Percentiles rank a stretch among this genome's conserved stretches.
These are phyloP conservation scores for Kodamaea sagamina DNA, from an alignment of 805 yeast genomes.

Conservation along the genomic window DNA sequence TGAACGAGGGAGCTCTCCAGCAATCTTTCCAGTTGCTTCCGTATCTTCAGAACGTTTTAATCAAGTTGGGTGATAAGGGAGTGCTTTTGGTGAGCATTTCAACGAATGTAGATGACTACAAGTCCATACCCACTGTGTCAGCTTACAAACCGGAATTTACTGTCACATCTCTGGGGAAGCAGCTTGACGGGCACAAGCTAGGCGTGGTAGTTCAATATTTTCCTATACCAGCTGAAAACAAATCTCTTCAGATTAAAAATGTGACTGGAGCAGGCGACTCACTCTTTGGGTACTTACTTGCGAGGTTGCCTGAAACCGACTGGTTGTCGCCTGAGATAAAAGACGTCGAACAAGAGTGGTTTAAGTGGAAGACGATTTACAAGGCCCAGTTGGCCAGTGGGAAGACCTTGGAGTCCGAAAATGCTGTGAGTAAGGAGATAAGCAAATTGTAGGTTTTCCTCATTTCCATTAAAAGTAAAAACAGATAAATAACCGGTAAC, in stretches of 20 bases:
- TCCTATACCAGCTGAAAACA: constrained; percentile 40
- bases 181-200: constrained; percentile 22
- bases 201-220: constrained; percentile 69
- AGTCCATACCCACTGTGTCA: constrained; percentile 37
- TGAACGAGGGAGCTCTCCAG: constrained; percentile 54
- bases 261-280: constrained; percentile 94
- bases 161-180: constrained; percentile 18
- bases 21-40: constrained; percentile 75
- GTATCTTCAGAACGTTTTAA: constrained; percentile 61
- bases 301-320: constrained; percentile 29
- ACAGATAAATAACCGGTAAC: too few relatives aligned
- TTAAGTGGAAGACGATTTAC: constrained; percentile 36
- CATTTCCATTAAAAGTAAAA: too few relatives aligned
- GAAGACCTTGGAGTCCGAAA: constrained; percentile 20
- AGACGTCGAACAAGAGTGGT: constrained; percentile 38
- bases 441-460: too few relatives aligned
- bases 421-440: constrained; percentile 31
- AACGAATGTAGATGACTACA: constrained; percentile 33
- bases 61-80: constrained; percentile 72
- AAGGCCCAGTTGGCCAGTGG: constrained; percentile 47
- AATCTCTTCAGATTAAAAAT: constrained; percentile 45
- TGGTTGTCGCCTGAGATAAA: constrained; percentile 30
- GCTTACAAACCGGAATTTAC: constrained; percentile 26
- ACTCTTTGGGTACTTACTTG: constrained; percentile 62
- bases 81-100: constrained; percentile 45